Conservation (phyloP, 2,329 filamentous ascomycete species). For the Didymella arachidicola region DNA sequence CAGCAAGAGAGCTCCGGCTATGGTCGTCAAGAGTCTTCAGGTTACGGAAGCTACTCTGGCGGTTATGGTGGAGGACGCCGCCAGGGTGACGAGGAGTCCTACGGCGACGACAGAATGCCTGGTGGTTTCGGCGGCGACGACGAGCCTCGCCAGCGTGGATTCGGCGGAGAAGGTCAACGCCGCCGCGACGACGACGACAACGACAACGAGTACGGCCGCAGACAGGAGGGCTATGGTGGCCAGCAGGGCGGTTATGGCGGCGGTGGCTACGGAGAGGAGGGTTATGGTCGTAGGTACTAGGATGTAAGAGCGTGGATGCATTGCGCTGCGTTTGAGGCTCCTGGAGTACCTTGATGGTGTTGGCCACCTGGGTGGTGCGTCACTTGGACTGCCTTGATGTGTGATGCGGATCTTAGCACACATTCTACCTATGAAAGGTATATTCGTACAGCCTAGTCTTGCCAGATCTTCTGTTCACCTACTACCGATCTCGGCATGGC, state of each 20-base stretch:
- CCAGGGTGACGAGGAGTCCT: slow-evolving; percentile 18
- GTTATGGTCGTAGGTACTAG: slow-evolving; percentile 27
- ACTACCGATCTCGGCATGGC: not conserved
- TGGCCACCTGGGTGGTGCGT: not conserved
- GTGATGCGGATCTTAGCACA: not conserved
- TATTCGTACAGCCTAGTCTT: not conserved
- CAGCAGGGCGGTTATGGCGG: slow-evolving; percentile 1
- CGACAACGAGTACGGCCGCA: slow-evolving; percentile 14
- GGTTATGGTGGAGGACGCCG: slow-evolving; percentile 14
- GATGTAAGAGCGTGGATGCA: not conserved
- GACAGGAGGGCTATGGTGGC: slow-evolving; percentile 5
- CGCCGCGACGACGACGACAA: slow-evolving; percentile 13
- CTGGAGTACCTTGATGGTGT: slow-evolving; percentile 16
- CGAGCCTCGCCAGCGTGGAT: slow-evolving; percentile 18
- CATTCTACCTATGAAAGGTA: not conserved
- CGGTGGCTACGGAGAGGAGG: slow-evolving; percentile 21
- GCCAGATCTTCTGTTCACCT: not conserved
- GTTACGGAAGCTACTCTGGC: slow-evolving; percentile 12
- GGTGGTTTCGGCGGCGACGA: slow-evolving; percentile 29
- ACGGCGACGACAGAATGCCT: slow-evolving; percentile 24
- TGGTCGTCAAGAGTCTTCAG: slow-evolving; percentile 22
- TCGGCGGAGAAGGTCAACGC: slow-evolving; percentile 20
- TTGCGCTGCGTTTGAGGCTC: not conserved
- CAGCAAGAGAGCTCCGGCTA: slow-evolving; percentile 18
- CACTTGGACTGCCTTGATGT: not conserved